These are phyloP conservation scores for Boletus rufocinnamomeus DNA, from an alignment of 768 basidiomycete species.

Conservation along the genomic window DNA sequence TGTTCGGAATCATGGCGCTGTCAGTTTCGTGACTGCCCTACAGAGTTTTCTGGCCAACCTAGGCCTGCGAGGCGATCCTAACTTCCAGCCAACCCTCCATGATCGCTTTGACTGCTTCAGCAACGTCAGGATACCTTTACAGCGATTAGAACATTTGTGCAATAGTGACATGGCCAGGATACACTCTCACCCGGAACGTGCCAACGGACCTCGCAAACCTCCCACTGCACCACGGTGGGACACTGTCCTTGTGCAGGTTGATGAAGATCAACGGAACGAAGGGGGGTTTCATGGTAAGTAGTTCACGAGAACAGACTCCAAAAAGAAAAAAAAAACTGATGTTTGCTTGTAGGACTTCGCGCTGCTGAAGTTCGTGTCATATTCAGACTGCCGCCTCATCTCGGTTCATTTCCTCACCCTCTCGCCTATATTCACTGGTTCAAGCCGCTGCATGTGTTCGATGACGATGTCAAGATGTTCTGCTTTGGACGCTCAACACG, in stretches of 20 bases:
- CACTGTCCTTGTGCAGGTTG: not conserved
- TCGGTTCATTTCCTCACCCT: not conserved
- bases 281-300: not conserved
- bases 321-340: not conserved
- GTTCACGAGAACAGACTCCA: not conserved
- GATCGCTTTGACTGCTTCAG: not conserved
- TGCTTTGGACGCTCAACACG: not conserved
- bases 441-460: not conserved
- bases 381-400: not conserved
- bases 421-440: not conserved
- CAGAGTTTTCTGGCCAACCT: not conserved
- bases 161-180: not conserved
- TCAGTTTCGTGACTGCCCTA: not conserved
- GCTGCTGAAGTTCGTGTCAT: not conserved
- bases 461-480: too few relatives aligned
- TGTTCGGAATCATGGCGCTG: not conserved
- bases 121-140: not conserved
- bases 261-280: not conserved
- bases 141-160: not conserved
- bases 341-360: not conserved
- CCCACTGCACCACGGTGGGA: not conserved
- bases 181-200: not conserved
- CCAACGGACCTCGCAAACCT: not conserved
- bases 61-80: not conserved
- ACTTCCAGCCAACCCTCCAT: not conserved